Base-by-base conservation (phyloP, 176 grass and related monocot genomes). In the sorghum (Sorghum bicolor) region DNA sequence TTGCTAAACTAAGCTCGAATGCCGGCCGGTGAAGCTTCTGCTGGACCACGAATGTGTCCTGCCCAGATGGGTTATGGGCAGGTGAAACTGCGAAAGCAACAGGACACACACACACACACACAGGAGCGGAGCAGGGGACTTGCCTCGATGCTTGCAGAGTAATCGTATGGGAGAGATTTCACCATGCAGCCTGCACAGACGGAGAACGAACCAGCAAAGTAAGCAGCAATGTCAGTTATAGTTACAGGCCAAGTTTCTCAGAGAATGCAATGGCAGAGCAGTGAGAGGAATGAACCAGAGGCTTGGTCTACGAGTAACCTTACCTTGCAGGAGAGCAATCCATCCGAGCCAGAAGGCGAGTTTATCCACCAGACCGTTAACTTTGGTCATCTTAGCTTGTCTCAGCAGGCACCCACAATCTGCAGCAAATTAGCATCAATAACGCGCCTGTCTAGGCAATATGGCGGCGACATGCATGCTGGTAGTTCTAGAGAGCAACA, bases 121-220 rank as follows among this genome's bases (percentile, higher is more conserved):
- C 44, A 33, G 64, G 5, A 5, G 39, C 24, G 33, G n/a, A n/a
- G n/a, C n/a, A n/a, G n/a, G 10, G 5, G 53, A 67, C 82, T 88
- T 91, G 80, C 93, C 90, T 96, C 83, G 33, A 86, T 73, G 89
- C 83, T 80, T 68, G 93, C 88, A 0, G 90, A 92, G 40, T 92
- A 96, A 75, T 96, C 93, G 88, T 96, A 96, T 11, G 80, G 64
- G 8, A 92, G 70, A 26, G 88, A 89, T 41, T 72, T 86, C 64
- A 74, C 85, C 70, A 58, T 60, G 84, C 48, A 61, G 65, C 79
- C 80, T 82, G 78, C 70, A 74, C 1, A 28, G 8, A 83, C 4
- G 17, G 12, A 48, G 45, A 6, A 48, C 4, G 45, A 45, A 45
- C 45, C 13, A 16, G 45, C 4, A 48, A 47, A 16, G 45, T 1